Evolutionary conservation across 176 grass and related monocot species (phyloP).

Genomic region (Juncus inflexus): DNA sequence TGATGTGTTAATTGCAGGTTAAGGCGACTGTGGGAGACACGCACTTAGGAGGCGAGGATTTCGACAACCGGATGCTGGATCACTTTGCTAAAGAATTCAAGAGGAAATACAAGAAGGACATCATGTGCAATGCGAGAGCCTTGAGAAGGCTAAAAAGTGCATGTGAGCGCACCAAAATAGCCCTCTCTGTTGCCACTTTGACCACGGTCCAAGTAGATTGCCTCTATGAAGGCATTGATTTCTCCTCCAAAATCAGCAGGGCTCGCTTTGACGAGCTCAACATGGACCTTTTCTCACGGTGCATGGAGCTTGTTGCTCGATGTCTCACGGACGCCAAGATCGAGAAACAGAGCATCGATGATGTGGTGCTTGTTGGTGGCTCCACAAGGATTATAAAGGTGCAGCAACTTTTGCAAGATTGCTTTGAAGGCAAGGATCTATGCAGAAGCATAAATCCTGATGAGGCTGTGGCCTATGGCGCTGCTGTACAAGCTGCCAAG

Average conservation of each 20-base stretch:
- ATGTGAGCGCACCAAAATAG: constrained; percentile 34
- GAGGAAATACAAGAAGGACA: constrained; percentile 32
- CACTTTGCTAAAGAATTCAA: constrained; percentile 29
- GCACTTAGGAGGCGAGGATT: constrained; percentile 33
- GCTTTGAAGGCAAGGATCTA: constrained; percentile 31
- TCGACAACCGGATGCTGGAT: constrained; percentile 24
- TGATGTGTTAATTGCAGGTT: not conserved
- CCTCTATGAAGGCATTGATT: constrained; percentile 35
- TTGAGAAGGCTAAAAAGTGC: constrained; percentile 24
- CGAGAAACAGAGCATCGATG: constrained; percentile 32
- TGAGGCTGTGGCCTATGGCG: constrained; percentile 35
- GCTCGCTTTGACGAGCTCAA: constrained; percentile 42
- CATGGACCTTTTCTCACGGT: constrained; percentile 33
- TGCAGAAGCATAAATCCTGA: constrained; percentile 39
- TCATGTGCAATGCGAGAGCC: constrained; percentile 23
- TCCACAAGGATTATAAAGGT: constrained; percentile 23
- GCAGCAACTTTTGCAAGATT: constrained; percentile 30
- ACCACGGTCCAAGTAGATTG: constrained; percentile 35
- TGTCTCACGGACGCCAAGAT: constrained; percentile 32
- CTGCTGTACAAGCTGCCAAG: constrained; percentile 34
- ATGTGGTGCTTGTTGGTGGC: constrained; percentile 27
- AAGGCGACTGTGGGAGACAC: constrained; percentile 38
- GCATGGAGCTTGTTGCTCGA: constrained; percentile 34
- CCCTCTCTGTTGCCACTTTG: constrained; percentile 27
- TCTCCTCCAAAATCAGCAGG: constrained; percentile 29